Conservation (phyloP, 2,329 filamentous ascomycete species). For the Phaeosphaeriaceae sp. region DNA sequence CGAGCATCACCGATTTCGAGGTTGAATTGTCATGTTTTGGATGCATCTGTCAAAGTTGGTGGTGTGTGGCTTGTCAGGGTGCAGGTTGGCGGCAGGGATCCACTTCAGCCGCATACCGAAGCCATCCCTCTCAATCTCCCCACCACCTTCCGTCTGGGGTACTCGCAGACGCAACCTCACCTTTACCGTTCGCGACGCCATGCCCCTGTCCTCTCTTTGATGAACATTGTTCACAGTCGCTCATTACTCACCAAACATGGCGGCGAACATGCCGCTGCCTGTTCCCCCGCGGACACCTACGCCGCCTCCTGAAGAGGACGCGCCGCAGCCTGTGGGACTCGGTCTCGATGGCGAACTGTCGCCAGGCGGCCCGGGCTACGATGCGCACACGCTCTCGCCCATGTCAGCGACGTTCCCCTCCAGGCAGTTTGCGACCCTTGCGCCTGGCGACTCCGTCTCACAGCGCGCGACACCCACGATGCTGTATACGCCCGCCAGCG, state of each 20-base stretch:
- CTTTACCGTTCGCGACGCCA: conserved; percentile 11
- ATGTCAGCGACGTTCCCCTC: conserved; percentile 49
- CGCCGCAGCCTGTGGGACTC: conserved; percentile 38
- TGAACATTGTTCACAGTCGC: conserved; percentile 24
- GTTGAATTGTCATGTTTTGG: conserved; percentile 26
- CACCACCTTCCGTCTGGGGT: conserved; percentile 24
- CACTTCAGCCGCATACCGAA: conserved; percentile 28
- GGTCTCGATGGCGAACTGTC: conserved; percentile 42
- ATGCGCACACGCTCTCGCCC: conserved; percentile 47
- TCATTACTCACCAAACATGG: conserved; percentile 56
- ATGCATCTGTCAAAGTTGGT: conserved; percentile 12
- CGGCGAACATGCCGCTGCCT: conserved; percentile 64
- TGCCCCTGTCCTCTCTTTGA: conserved; percentile 21
- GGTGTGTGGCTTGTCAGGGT: conserved; percentile 1
- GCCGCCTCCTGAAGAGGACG: conserved; percentile 64
- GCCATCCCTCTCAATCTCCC: conserved; percentile 29
- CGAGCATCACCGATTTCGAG: conserved; percentile 7
- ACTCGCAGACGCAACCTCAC: conserved; percentile 6
- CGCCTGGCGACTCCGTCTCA: conserved; percentile 43
- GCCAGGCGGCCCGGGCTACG: conserved; percentile 32
- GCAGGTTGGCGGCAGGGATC: conserved; percentile 26
- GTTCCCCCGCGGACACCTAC: conserved; percentile 69
- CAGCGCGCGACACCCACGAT: conserved; percentile 41
- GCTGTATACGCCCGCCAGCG: conserved; percentile 40
- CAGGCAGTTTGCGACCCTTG: conserved; percentile 44